Evolutionary conservation across 345 rosid species (phyloP), one percentile per base, ranked within the genome.

Genomic region (Nasturtium officinale): DNA sequence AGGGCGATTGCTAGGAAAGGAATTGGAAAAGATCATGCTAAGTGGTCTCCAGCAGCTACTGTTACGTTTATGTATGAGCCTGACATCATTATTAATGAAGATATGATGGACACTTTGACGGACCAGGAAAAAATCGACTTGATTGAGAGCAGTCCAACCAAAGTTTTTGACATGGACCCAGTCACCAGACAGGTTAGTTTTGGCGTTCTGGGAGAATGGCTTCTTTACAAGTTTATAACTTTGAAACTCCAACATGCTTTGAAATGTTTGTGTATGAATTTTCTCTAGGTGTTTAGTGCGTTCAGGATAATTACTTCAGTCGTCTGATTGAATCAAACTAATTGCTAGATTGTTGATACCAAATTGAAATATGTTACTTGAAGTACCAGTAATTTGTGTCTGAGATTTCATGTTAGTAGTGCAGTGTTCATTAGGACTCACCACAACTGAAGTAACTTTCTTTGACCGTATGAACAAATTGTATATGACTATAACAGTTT

Each of bases 1-100:
- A 85, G 96, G 75, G 98, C 97, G 6, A 95, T 95, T 38, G 99
- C 98, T 0, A 85, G 99, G 72, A 91, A 95, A 83, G 98, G 99
- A 25, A 95, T 95, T 5, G 96, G 93, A 38, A 95, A 91, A 81
- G 98, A 95, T 87, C 98, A 95, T 48, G 98, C 98, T 0, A 91
- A 95, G 76, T 91, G 97, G 98, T 91, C 98, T 30, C 99, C 99
- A 29, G 98, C 99, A 8, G 99, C 99, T n/a, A 91, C 99, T 33
- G 98, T 91, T 15, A 91, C 99, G 52, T 90, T 95, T 69, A 85
- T 95, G 96, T 89, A 85, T 74, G 96, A 90, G 77, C 97, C 99
- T 12, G 99, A 91, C n/a, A 91, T 95, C 8, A 81, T 82, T 23
- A 88, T 91, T 56, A 91, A 95, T 65, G 94, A 90, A 80, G 99